A percentile compares a stretch with the other conserved stretches of the same genome.
These are phyloP conservation scores for Cladosporium sp. DNA, from an alignment of 2,329 filamentous ascomycete genomes.

Conservation along the genomic window DNA sequence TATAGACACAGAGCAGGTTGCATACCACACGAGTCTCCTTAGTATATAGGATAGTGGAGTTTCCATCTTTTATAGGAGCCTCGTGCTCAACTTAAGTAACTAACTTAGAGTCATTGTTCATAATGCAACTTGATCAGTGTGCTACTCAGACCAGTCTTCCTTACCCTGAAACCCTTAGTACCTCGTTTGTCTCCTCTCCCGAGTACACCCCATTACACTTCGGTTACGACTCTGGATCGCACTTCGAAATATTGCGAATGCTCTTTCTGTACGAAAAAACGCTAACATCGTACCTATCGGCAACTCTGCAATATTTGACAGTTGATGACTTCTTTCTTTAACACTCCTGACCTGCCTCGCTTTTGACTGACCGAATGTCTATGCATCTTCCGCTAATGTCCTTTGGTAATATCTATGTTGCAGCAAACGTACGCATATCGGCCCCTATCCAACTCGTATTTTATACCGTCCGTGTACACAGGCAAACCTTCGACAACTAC, in stretches of 20 bases:
- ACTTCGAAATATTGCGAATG: not conserved
- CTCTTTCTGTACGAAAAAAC: not conserved
- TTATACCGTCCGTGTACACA: not conserved
- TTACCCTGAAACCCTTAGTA: no score
- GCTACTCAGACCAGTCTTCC: no score
- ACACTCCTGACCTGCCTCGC: not conserved
- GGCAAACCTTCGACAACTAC: not conserved
- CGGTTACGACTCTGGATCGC: no score
- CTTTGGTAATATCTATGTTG: not conserved
- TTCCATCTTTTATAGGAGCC: no score
- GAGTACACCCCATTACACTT: no score
- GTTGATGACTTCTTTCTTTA: not conserved
- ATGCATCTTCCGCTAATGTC: not conserved
- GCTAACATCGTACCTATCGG: not conserved
- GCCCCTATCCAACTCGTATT: not conserved
- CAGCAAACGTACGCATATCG: not conserved
- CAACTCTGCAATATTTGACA: not conserved
- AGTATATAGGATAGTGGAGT: no score
- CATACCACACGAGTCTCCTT: no score
- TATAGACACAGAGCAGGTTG: no score
- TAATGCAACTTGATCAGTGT: no score
- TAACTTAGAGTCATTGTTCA: no score
- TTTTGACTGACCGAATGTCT: not conserved
- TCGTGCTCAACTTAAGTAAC: no score
- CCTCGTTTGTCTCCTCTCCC: no score